Evolutionary conservation across 108 stramenopile species (phyloP), one percentile per base, ranked within the genome.

Genomic region (Asterionellopsis glacialis): DNA sequence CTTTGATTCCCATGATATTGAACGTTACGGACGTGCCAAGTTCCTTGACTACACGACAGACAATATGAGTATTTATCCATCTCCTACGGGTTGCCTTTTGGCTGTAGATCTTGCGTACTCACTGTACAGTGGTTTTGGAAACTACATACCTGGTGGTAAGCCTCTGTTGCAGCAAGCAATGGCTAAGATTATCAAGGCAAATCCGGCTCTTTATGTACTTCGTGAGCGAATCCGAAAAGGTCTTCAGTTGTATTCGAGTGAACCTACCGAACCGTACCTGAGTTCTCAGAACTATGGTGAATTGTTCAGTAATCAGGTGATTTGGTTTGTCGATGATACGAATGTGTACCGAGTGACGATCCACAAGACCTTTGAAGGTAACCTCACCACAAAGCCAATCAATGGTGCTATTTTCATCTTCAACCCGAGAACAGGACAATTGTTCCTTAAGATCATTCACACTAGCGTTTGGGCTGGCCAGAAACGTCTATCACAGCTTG

Each of bases 351-450:
- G 98, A 19, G 96, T 99, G 43, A 98, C 97, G 9, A 98, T 96
- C 63, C 98, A 99, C 85, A 98, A 97, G 85, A 99, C 98, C 11
- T 97, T 98, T 64, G 98, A 98, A 74, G 98, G 98, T 50, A 99
- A 99, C 81, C 71, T 97, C 50, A 96, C 96, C 12, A 97, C 96
- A 12, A 99, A 99, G 77, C 97, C 98, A 25, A 98, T 99, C 86
- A 99, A 99, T 72, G 98, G 98, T 38, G 98, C 97, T 23, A 97
- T 99, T 70, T 96, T 99, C 70, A 98, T 99, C 56, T 98, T 99
- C 79, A 99, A 99, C 69, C 98, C 98, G 45, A 74, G 97, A 19
- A 96, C 97, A 24, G 98, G 98, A 0, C 97, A 97, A 68, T 77
- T 99, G 26, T 98, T 98, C 78, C 70, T 99, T 23, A 98, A 98